These are phyloP conservation scores for Plectosphaerella sp. DNA, from an alignment of 2,329 filamentous ascomycete genomes.

Conservation along the genomic window DNA sequence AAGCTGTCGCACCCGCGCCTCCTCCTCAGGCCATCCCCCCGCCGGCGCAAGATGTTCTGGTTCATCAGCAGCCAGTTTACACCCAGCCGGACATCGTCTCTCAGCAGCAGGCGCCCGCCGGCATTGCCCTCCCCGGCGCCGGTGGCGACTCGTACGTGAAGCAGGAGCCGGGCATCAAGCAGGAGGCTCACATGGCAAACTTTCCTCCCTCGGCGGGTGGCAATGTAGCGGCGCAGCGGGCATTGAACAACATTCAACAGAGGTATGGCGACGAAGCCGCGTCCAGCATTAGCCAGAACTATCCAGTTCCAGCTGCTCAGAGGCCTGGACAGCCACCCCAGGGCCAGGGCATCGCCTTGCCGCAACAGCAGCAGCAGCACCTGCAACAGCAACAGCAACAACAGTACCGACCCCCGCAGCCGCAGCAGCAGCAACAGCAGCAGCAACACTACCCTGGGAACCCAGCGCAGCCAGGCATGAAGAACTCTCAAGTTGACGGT, in stretches of 20 bases:
- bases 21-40: slow-evolving; percentile 15
- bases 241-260: slow-evolving; percentile 50
- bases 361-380: slow-evolving; percentile 5
- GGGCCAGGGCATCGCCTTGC: not conserved
- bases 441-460: slow-evolving; percentile 18
- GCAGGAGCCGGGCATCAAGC: slow-evolving; percentile 42
- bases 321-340: not conserved
- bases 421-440: slow-evolving; percentile 17
- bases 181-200: slow-evolving; percentile 35
- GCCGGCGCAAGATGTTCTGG: slow-evolving; percentile 12
- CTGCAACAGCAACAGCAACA: slow-evolving; percentile 16
- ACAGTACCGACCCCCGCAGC: slow-evolving; percentile 10
- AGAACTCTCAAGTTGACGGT: slow-evolving; percentile 64
- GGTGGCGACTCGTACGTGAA: slow-evolving; percentile 27
- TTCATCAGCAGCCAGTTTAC: slow-evolving; percentile 18
- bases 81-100: slow-evolving; percentile 30
- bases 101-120: slow-evolving; percentile 18
- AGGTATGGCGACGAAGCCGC: slow-evolving; percentile 62
- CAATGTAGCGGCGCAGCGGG: slow-evolving; percentile 46
- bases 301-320: not conserved
- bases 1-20: slow-evolving; percentile 44
- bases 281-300: slow-evolving; percentile 50
- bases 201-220: slow-evolving; percentile 12
- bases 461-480: slow-evolving; percentile 17
- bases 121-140: slow-evolving; percentile 16